Evolutionary conservation across 2,329 filamentous ascomycete species (phyloP), one percentile per base, ranked within the genome.

Genomic region (Teratosphaeria gauchensis): DNA sequence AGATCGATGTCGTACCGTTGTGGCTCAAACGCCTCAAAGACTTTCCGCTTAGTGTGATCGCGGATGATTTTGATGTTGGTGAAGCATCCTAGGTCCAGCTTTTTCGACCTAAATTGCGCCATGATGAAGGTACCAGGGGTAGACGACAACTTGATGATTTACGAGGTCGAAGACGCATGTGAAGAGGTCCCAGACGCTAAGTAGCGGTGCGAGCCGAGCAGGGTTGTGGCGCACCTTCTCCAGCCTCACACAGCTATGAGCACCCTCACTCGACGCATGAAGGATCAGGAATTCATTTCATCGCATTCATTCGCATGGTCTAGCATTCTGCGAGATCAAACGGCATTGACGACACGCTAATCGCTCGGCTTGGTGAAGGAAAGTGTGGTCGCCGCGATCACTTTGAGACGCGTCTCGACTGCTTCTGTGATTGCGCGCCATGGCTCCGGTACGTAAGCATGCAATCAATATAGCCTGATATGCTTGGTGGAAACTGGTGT

Each of bases 21-120:
- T 4, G 91, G 84, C 78, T 99, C 94, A 71, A 87, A 80, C 72
- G 90, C 81, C 71, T 88, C 88, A 70, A 92, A 96, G 60, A 91
- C 89, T 78, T 95, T 92, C 69, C 94, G 88, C 84, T 97, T 99
- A 58, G 91, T 92, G 78, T 97, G 90, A 76, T 99, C 94, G 69
- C 94, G 90, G 72, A 99, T 88, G 65, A 89, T 83, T 66, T 87
- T 87, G 73, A 87, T 84, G 72, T 96, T 96, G 77, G 95, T 76
- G 72, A 89, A 96, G 73, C 90, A 90, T 73, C 88, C 86, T 66
- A 97, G 78, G 68, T 97, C 91, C 67, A 96, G 85, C 80, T 86
- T 92, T 77, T 95, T 95, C 33, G 91, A 82, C 68, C 91, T 82
- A 77, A 96, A 96, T 78, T 92, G 89, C 53, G 72, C 64, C 72